Base-by-base conservation (phyloP, 441 rosid species). In the Macaranga tanarius region DNA sequence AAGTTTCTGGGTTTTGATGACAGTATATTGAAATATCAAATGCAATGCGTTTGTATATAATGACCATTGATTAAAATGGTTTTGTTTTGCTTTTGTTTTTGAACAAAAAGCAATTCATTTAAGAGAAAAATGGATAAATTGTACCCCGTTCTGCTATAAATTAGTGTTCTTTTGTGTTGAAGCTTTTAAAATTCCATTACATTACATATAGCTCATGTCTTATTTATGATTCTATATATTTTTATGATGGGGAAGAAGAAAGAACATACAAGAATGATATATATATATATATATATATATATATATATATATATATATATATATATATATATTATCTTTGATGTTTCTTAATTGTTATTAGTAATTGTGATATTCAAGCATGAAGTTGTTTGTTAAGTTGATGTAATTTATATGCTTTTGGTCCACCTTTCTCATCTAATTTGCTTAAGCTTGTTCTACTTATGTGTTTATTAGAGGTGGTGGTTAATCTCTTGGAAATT, bases 401-500 rank as follows among this genome's bases (percentile, higher is more conserved):
- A n/a, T n/a, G n/a, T n/a, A n/a, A n/a, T n/a, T n/a, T n/a, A n/a
- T n/a, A n/a, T n/a, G n/a, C n/a, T n/a, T n/a, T n/a, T n/a, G n/a
- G n/a, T n/a, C n/a, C n/a, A n/a, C n/a, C n/a, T n/a, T n/a, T n/a
- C n/a, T n/a, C n/a, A n/a, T n/a, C n/a, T n/a, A 31, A 7, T 16
- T 55, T 52, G 16, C 28, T 55, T 56, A 10, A 45, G 45, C 38
- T 56, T 58, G 7, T 20, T 25, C 38, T 8, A 25, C 38, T 12
- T 62, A 28, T 20, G 34, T 62, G 65, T 13, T 62, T 56, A 62
- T 45, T 31, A 16, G n/a, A 62, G 63, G 40, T 69, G 63, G 40
- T 62, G 65, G 52, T 48, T 63, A 52, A 59, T 72, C 40, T 64
- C 64, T 0, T 17, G 65, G 10, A 44, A 25, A 72, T 47, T 72